A percentile compares a stretch with the other conserved stretches of the same genome.
phyloP scores from a whole-genome alignment of 306 rosid species.

The Arachis stenosperma region DNA sequence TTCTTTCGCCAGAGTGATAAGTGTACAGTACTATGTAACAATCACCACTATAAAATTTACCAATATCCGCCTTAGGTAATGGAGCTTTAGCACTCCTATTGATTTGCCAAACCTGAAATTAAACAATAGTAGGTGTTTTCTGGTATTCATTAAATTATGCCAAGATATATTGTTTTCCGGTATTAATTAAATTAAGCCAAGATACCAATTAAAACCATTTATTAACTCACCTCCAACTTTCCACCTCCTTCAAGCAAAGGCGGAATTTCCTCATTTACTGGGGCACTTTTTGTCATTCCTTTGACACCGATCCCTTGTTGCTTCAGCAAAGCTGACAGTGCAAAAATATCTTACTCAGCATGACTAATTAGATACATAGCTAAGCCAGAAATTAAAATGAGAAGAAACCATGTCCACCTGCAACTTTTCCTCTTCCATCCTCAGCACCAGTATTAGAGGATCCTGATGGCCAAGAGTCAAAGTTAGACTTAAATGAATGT shows the following conservation, averaged over 20 bases:
- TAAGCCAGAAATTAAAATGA: slow-evolving; percentile 27
- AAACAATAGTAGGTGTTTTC: slow-evolving; percentile 26
- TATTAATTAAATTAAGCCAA: slow-evolving; percentile 32
- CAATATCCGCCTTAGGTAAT: slow-evolving; percentile 77
- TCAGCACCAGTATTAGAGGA: slow-evolving; percentile 75
- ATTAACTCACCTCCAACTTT: slow-evolving; percentile 83
- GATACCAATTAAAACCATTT: slow-evolving; percentile 24
- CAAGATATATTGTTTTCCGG: slow-evolving; percentile 21
- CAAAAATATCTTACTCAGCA: slow-evolving; percentile 36
- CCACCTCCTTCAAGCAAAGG: slow-evolving; percentile 98
- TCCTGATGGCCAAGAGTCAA: slow-evolving; percentile 96
- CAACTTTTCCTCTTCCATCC: slow-evolving; percentile 99
- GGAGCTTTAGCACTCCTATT: slow-evolving; percentile 90
- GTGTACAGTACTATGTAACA: slow-evolving; percentile 92
- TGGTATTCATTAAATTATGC: slow-evolving; percentile 30
- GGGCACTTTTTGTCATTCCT: slow-evolving; percentile 74
- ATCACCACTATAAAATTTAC: slow-evolving; percentile 93
- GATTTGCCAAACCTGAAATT: slow-evolving; percentile 84
- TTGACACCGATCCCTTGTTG: slow-evolving; percentile 99
- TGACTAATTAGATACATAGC: slow-evolving; percentile 29
- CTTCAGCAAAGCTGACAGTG: slow-evolving; percentile 84
- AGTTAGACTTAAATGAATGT: slow-evolving; percentile 91
- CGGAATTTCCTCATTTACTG: slow-evolving; percentile 88
- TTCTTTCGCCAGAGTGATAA: slow-evolving; percentile 94
- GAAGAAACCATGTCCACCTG: slow-evolving; percentile 59